Base-by-base conservation (phyloP, 2,329 filamentous ascomycete species). In the Beauveria varroae region DNA sequence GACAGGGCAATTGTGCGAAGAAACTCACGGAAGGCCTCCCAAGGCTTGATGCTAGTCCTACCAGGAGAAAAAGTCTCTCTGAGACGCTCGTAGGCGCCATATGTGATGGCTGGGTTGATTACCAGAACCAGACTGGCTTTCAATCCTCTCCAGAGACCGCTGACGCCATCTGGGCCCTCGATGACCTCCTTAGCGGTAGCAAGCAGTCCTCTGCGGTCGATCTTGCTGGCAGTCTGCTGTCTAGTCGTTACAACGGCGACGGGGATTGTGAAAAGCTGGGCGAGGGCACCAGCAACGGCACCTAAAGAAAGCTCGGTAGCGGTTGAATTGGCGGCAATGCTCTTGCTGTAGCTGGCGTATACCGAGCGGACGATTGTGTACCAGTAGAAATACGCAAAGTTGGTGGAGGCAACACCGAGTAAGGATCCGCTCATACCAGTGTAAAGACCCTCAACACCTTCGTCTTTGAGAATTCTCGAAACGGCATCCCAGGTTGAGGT, bases 361-460 rank as follows among this genome's bases (percentile, higher is more conserved):
- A 96, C 75, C 18, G 86, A 86, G 65, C 95, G 86, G 37, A 97
- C 91, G 30, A 95, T 78, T 5, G 91, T 93, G 74, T 98, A 98
- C 93, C 93, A 98, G 79, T 99, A 99, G 74, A 99, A 99, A 78
- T 99, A 99, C 69, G 95, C 95, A 73, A 99, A 99, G 75, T 99
- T 99, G 57, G 93, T 98, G 28, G 93, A 97, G 1, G 92, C 93
- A 41, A 99, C 95, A 59, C 95, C 95, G 57, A 98, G 78, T 20
- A 99, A 80, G 5, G 93, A 86, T 56, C 93, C 93, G 63, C 86
- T 82, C 73, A 99, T 93, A 63, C 95, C 95, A 57, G 90, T 86
- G 70, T 99, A 99, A 8, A 99, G 84, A 7, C 95, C 95, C 52
- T 79, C 70, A 9, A 95, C 61, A 37, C 95, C 95, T 67, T 99